These are phyloP conservation scores for Blastocystis sp. DNA, from an alignment of 352 stramenopile species.

Conservation along the genomic window DNA sequence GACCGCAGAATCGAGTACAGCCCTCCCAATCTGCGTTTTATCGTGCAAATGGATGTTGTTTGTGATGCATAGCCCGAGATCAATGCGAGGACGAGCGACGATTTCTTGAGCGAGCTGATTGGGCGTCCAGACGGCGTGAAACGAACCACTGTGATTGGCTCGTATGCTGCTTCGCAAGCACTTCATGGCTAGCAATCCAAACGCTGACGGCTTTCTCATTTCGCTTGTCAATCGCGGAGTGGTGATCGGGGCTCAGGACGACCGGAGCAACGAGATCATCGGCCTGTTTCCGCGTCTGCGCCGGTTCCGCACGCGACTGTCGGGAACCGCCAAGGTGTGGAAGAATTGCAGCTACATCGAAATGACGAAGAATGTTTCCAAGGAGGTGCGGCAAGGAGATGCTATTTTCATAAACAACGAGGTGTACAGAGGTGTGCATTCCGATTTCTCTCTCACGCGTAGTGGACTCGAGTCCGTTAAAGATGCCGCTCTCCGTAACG, in stretches of 20 bases:
- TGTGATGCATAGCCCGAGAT: slow-evolving; percentile 19
- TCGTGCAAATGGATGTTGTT: not conserved
- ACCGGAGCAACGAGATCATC: slow-evolving; percentile 33
- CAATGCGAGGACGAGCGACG: slow-evolving; percentile 31
- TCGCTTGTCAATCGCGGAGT: slow-evolving; percentile 1
- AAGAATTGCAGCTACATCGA: not conserved
- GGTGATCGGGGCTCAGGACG: slow-evolving; percentile 41
- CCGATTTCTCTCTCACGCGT: too few species aligned
- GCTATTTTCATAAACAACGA: slow-evolving; percentile 8
- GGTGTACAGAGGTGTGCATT: slow-evolving; percentile 1
- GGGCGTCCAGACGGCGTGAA: slow-evolving; percentile 39
- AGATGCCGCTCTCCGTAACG: slow-evolving; percentile 39
- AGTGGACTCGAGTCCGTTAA: slow-evolving; percentile 35
- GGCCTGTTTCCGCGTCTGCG: slow-evolving; percentile 17
- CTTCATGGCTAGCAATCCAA: not conserved
- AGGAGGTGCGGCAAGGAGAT: slow-evolving; percentile 49
- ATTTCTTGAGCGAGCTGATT: slow-evolving; percentile 9
- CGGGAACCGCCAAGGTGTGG: slow-evolving; percentile 42
- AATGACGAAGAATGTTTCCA: slow-evolving; percentile 55
- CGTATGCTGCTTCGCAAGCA: not conserved
- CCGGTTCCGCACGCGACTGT: not conserved
- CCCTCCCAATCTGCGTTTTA: slow-evolving; percentile 24
- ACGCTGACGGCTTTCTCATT: not conserved
- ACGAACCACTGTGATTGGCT: not conserved
- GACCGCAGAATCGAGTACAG: slow-evolving; percentile 3